Evolutionary conservation across 768 basidiomycete genomes (phyloP).

Genomic region (Nidularia sp.): DNA sequence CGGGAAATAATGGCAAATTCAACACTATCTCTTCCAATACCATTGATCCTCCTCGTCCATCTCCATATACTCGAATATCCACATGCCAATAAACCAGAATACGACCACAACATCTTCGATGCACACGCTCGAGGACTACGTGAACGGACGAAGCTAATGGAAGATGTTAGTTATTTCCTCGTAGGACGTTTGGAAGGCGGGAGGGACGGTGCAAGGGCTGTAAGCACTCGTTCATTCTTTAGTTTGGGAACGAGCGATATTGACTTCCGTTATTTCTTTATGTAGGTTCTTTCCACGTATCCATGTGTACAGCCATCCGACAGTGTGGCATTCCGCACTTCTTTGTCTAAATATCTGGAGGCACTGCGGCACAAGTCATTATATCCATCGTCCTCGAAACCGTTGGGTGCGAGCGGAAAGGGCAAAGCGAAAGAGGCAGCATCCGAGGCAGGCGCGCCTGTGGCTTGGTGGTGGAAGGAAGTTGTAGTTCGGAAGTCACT

Average conservation of each 20-base stretch:
- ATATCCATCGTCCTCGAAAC: conserved; percentile 17
- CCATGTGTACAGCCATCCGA: conserved; percentile 52
- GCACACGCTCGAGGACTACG: conserved; percentile 38
- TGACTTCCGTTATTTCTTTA: neutral
- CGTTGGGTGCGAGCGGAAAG: conserved; percentile 10
- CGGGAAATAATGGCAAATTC: conserved; percentile 10
- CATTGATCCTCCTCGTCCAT: conserved; percentile 48
- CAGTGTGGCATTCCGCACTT: conserved; percentile 45
- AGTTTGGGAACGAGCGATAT: neutral
- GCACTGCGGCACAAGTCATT: conserved; percentile 34
- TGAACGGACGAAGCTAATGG: conserved; percentile 47
- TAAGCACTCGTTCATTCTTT: conserved; percentile 4
- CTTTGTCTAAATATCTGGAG: conserved; percentile 48
- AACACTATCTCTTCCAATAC: conserved; percentile 27
- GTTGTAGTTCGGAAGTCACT: conserved; percentile 51
- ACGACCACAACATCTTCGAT: conserved; percentile 46
- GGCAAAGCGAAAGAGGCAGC: conserved; percentile 5
- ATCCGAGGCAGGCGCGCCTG: neutral
- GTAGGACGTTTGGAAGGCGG: conserved; percentile 37
- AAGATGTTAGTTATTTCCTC: conserved; percentile 48
- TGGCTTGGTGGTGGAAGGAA: conserved; percentile 54
- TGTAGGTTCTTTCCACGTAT: conserved; percentile 43
- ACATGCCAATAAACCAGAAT: conserved; percentile 40
- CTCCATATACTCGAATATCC: conserved; percentile 51
- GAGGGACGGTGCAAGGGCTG: conserved; percentile 22